phyloP scores from a whole-genome alignment of 2,329 filamentous ascomycete species.

The Tolypocladium ophioglossoides region DNA sequence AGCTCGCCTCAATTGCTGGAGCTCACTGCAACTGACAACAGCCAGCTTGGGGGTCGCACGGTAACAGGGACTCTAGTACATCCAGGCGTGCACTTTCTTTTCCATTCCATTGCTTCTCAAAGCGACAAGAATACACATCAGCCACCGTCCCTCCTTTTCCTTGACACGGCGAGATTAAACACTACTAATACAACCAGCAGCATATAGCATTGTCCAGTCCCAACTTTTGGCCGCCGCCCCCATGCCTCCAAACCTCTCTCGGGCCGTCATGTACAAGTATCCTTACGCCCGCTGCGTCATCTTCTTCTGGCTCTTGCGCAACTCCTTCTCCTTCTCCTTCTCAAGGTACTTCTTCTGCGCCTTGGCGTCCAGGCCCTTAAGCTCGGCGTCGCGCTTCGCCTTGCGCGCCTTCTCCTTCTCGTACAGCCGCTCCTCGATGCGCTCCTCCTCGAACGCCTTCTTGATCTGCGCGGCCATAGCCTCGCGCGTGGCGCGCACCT shows the following conservation, averaged over 20 bases:
- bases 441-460: slow-evolving; percentile 67
- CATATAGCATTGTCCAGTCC: neutral
- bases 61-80: too few species aligned
- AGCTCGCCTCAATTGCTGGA: too few species aligned
- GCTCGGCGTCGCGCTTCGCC: slow-evolving; percentile 76
- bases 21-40: too few species aligned
- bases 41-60: too few species aligned
- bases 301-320: slow-evolving; percentile 44
- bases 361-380: slow-evolving; percentile 67
- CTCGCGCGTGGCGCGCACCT: slow-evolving; percentile 71
- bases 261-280: neutral
- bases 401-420: slow-evolving; percentile 73
- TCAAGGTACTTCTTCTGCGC: slow-evolving; percentile 80
- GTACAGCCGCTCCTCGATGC: slow-evolving; percentile 64
- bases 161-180: neutral
- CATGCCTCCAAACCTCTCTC: neutral
- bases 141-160: neutral
- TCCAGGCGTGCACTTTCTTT: too few species aligned
- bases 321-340: slow-evolving; percentile 67
- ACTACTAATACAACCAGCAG: slow-evolving; percentile 1
- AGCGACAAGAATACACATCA: neutral
- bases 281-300: slow-evolving; percentile 40
- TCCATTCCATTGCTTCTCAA: neutral
- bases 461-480: slow-evolving; percentile 70
- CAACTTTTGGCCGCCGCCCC: neutral